Conservation (phyloP, 192 early-diverging fungal genomes). For the Backusella australiensis region DNA sequence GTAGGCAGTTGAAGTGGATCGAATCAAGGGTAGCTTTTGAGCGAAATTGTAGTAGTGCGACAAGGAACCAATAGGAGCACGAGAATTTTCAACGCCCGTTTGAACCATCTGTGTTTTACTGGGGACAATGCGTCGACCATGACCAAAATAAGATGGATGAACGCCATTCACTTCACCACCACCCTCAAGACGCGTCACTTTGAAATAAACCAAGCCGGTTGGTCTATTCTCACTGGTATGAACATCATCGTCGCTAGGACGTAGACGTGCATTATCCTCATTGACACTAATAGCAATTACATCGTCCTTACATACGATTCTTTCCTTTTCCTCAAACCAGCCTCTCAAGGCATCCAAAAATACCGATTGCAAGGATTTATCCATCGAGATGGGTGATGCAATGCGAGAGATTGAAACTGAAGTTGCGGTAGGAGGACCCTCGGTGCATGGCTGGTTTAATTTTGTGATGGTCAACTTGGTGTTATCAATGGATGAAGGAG, state of each 20-base stretch:
- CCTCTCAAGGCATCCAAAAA: conserved; percentile 56
- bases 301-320: conserved; percentile 70
- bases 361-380: conserved; percentile 56
- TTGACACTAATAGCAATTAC: conserved; percentile 63
- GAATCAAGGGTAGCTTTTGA: conserved; percentile 31
- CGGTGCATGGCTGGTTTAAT: neutral
- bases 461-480: conserved; percentile 23
- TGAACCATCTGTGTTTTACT: conserved; percentile 61
- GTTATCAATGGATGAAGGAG: conserved; percentile 17
- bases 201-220: conserved; percentile 39
- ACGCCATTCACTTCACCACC: neutral
- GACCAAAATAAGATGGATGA: conserved; percentile 32
- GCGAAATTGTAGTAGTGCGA: conserved; percentile 25
- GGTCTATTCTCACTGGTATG: neutral
- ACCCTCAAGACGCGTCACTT: conserved; percentile 39
- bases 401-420: conserved; percentile 65
- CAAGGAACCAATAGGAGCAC: conserved; percentile 45
- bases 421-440: conserved; percentile 48
- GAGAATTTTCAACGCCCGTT: conserved; percentile 59
- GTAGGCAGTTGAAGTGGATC: conserved; percentile 40
- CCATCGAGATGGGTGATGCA: conserved; percentile 57
- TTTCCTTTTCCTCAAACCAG: conserved; percentile 61
- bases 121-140: conserved; percentile 46
- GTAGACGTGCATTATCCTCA: conserved; percentile 51
- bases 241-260: conserved; percentile 34